Base-by-base conservation (phyloP, 2,329 filamentous ascomycete species). In the Pseudogymnoascus sp. region DNA sequence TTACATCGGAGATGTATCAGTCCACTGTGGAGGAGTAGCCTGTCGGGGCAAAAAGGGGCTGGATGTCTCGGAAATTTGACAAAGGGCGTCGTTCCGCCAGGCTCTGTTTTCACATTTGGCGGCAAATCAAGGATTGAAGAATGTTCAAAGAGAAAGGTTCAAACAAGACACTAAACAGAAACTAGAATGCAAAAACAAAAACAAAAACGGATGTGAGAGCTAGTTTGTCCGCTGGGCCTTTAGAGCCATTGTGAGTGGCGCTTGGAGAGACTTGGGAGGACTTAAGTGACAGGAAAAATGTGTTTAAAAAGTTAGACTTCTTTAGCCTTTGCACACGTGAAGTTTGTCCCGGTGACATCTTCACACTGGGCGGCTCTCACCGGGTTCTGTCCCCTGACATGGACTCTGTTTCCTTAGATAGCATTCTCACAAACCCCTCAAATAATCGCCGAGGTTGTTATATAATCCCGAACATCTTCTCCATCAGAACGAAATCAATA, bases 141-240 rank as follows among this genome's bases (percentile, higher is more conserved):
- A 34, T 18, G 50, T 34, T 56, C 44, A 53, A 53, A 37, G 36
- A 2, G 14, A 7, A 18, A 34, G 21, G 50, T 18, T 56, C 28
- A 56, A 18, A 31, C 4, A 12, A 18, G 50, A 56, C 50, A 56
- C 50, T 56, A 56, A 56, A 56, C 10, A 25, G n/a, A 34, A 56
- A 56, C 50, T 56, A 56, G 28, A 56, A 56, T 18, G 50, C 50
- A 56, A 56, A 56, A 56, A 34, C 50, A 56, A 56, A 56, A 56
- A 34, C n/a, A 56, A 56, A 34, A 34, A 16, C n/a, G 28, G 50
- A 5, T 34, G 50, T n/a, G 34, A 21, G 34, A 56, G 50, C 50
- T 56, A 56, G 14, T 56, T 56, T 56, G 50, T 34, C 28, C 50
- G 25, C 50, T 34, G n/a, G 5, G n/a, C 28, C 25, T 34, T 56